Evolutionary conservation across 345 rosid species (phyloP).

Genomic region (Acer yangbiense): DNA sequence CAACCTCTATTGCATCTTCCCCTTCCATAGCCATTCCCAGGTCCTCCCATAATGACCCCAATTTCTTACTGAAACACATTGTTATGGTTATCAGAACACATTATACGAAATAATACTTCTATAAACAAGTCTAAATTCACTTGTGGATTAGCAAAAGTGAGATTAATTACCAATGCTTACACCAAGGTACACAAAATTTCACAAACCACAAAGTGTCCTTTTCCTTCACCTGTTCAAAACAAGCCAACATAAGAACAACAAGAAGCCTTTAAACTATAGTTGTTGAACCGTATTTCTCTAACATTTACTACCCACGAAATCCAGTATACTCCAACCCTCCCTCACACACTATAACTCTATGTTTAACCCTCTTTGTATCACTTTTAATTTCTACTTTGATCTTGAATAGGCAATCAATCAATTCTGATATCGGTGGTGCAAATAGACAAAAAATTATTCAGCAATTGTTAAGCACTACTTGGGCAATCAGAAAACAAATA

Average conservation of each 20-base stretch:
- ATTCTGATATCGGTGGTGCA: neutral
- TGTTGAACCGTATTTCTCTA: neutral
- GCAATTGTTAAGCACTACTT: neutral
- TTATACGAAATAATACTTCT: neutral
- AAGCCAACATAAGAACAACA: neutral
- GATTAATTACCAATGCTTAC: constrained; percentile 85
- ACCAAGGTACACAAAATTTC: constrained; percentile 98
- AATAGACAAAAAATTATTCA: neutral
- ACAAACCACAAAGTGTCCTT: constrained; percentile 97
- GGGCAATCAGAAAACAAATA: neutral
- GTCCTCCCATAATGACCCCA: constrained; percentile 94
- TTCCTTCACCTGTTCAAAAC: constrained; percentile 72
- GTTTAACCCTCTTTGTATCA: neutral
- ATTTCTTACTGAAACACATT: constrained; percentile 66
- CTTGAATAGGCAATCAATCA: no score
- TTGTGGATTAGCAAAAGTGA: neutral
- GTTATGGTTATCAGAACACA: constrained; percentile 11
- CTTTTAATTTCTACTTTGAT: neutral
- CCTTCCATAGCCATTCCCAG: constrained; percentile 87
- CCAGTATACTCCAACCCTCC: neutral
- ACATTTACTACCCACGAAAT: neutral
- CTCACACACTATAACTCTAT: neutral
- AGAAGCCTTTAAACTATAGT: neutral
- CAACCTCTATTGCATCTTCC: constrained; percentile 92
- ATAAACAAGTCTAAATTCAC: constrained; percentile 9